Evolutionary conservation across 139 green algal genomes (phyloP), one percentile per base, ranked within the genome.

Genomic region (Eudorina sp.): DNA sequence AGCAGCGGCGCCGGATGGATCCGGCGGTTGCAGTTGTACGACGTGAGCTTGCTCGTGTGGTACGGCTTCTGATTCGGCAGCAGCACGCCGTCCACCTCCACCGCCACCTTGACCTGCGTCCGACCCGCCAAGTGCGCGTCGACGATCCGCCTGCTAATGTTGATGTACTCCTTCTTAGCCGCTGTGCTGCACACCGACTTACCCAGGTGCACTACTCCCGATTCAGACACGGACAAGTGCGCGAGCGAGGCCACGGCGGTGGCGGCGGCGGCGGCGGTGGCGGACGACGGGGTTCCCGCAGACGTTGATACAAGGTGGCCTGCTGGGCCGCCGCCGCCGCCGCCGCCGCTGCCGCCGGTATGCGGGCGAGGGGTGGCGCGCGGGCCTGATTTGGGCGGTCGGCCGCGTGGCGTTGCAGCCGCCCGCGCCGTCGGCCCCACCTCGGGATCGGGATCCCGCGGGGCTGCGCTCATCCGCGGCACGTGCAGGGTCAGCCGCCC

Each of bases 1-100:
- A 48, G 29, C 3, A 29, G 29, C 38, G 80, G 80, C n/a, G 80
- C 76, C 4, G 80, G 80, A 5, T 31, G 14, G 25, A 77, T 18
- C 27, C 53, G 77, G 14, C 55, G 9, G 2, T 4, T 2, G 43
- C 0, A 4, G n/a, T 1, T 81, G 41, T 62, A 81, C 2, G 29
- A 64, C 4, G 27, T 31, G 4, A 70, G 21, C 34, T 25, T 23
- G 53, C 23, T 29, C 21, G 41, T 58, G 19, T 4, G 3, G 70
- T 79, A 55, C 13, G 53, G 38, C 53, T 36, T 1, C 41, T 74
- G 55, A 5, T 34, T 0, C 4, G 38, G 36, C 29, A 19, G 58
- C 55, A 76, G 41, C n/a, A 9, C 8, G 29, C 80, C 80, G 60
- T 86, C 60, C 29, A 76, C 40, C 45, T 86, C 80, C 40, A 86